Evolutionary conservation across 2,329 filamentous ascomycete species (phyloP).

Genomic region (Phyllosticta citriasiana): DNA sequence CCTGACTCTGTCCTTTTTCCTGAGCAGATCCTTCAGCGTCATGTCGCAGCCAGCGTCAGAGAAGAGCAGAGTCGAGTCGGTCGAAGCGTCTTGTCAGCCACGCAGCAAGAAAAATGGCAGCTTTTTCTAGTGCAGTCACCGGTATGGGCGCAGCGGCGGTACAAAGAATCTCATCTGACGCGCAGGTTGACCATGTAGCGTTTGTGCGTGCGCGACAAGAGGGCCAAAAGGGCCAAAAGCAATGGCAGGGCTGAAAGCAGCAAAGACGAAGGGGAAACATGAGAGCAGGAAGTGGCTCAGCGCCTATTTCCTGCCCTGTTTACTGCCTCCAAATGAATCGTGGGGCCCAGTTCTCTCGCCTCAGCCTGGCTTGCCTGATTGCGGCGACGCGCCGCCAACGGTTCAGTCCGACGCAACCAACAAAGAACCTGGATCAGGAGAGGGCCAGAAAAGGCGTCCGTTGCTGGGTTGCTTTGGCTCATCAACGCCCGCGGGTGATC

Average conservation of each 20-base stretch:
- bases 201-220: constrained; percentile 2
- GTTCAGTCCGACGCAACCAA: neutral
- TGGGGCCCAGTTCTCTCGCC: constrained; percentile 3
- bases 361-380: constrained; percentile 8
- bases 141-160: neutral
- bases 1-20: constrained; percentile 49
- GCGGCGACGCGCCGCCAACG: constrained; percentile 2
- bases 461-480: neutral
- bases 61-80: neutral
- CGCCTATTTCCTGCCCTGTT: neutral
- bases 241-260: neutral
- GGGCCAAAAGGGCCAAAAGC: neutral
- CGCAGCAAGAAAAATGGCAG: neutral
- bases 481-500: constrained; percentile 3
- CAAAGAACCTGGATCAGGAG: neutral
- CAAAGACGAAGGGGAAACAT: neutral
- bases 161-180: constrained; percentile 1
- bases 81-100: neutral
- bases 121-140: neutral
- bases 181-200: constrained; percentile 9
- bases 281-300: constrained; percentile 6
- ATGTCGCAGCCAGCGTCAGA: constrained; percentile 26
- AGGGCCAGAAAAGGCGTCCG: neutral
- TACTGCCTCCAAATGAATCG: constrained; percentile 4
- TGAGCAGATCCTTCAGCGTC: constrained; percentile 51